Conservation (phyloP, 2,329 filamentous ascomycete species). For the Verticillium isaacii region DNA sequence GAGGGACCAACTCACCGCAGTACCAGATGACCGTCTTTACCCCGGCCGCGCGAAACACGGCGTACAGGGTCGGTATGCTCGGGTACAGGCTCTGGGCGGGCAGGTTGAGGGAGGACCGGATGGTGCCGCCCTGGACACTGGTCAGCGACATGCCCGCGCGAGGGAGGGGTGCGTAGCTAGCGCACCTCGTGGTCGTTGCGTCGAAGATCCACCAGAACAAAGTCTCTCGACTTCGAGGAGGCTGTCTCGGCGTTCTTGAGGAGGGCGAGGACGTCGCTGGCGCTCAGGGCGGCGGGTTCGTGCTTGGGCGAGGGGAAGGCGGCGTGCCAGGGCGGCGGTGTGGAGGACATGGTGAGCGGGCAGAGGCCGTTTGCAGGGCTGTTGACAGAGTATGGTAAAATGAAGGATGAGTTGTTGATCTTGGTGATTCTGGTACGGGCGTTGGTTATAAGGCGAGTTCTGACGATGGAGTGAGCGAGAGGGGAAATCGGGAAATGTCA, state of each 20-base stretch:
- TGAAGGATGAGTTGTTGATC: neutral
- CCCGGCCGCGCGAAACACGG: conserved; percentile 34
- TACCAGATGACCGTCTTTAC: conserved; percentile 39
- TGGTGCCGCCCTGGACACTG: conserved; percentile 45
- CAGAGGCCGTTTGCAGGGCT: neutral
- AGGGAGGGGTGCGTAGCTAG: neutral
- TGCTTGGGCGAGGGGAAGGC: neutral
- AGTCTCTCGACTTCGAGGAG: neutral
- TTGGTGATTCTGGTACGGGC: neutral
- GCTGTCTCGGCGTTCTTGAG: neutral
- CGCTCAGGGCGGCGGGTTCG: neutral
- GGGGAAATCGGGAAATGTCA: neutral
- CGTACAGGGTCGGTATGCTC: conserved; percentile 35
- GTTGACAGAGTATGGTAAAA: too few species aligned
- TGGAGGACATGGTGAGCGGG: neutral
- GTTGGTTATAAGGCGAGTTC: neutral
- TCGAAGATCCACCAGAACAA: neutral
- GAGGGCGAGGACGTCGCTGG: neutral
- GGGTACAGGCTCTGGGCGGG: conserved; percentile 42
- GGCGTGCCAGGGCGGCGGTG: neutral
- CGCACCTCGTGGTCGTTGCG: neutral
- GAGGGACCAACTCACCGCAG: conserved; percentile 31
- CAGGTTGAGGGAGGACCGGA: conserved; percentile 47
- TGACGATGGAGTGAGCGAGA: neutral
- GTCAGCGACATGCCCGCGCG: neutral